Evolutionary conservation across 1,284 basidiomycete genomes (phyloP), one percentile per base, ranked within the genome.

Genomic region (Heliocybe sulcata): DNA sequence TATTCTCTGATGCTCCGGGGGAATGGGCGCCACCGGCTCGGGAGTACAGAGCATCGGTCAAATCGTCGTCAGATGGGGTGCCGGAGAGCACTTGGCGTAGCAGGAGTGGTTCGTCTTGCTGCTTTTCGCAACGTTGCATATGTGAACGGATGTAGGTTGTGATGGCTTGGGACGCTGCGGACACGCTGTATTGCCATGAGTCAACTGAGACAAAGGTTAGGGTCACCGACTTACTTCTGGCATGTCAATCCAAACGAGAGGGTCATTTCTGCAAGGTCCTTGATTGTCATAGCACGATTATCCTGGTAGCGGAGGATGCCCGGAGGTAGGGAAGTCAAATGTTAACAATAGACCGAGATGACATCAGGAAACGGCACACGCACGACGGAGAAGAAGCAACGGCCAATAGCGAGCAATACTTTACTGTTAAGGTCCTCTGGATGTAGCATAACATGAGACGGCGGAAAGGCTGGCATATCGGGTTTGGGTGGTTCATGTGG

Each of bases 271-370:
- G 87, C 82, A 54, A 90, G 80, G 71, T 90, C 87, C 67, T 90
- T 90, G 71, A 90, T 84, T 45, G 87, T 90, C 83, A 89, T 87
- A 45, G 87, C 87, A 51, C 85, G 80, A 68, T 90, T 90, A 65
- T 85, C 79, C 85, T 87, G 55, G 54, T 6, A 16, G 56, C 49
- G 50, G 47, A 35, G 49, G 42, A 38, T 33, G 11, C 52, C 42
- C 49, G n/a, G 57, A 31, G 22, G 51, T 23, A 59, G 57, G 55
- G 56, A 54, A 14, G 53, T 45, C 52, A 53, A 57, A 35, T 53
- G 55, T 56, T 33, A 58, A 56, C 33, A 51, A 25, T 38, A 42
- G 16, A 26, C 23, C 22, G 54, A 49, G 35, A 56, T 54, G 53
- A 42, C 22, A 29, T 26, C 47, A 49, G 47, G 47, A 49, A 29